A percentile compares a stretch with the other conserved stretches of the same genome.
Evolutionary conservation across 768 basidiomycete species (phyloP).

Genomic region (Steccherinum ochraceum): DNA sequence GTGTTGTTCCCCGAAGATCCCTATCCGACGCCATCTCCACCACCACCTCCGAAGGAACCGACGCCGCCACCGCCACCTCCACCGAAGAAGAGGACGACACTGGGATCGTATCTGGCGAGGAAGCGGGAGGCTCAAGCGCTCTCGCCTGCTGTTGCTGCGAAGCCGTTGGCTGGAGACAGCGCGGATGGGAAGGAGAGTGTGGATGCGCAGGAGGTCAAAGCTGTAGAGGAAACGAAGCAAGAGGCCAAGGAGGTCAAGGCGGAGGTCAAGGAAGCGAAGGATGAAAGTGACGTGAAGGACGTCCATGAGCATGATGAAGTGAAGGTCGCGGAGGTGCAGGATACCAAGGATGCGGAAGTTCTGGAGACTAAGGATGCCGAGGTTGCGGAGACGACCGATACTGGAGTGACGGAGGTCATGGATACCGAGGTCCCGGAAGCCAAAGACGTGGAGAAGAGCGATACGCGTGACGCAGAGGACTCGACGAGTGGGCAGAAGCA

Average conservation of each 20-base stretch:
- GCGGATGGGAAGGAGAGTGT: not conserved
- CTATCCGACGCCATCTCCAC: too few relatives aligned
- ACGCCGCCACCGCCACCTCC: constrained; percentile 26
- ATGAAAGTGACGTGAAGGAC: not conserved
- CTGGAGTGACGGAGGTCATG: not conserved
- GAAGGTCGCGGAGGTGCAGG: not conserved
- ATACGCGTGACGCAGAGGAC: too few relatives aligned
- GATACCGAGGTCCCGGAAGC: too few relatives aligned
- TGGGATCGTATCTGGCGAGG: constrained; percentile 51
- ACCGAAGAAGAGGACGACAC: constrained; percentile 45
- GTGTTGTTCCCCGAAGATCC: too few relatives aligned
- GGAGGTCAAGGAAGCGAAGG: not conserved
- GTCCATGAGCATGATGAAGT: not conserved
- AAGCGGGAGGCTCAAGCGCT: constrained; percentile 34
- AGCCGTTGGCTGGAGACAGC: not conserved
- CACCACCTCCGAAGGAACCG: not conserved
- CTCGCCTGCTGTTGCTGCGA: constrained; percentile 16
- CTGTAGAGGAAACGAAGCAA: not conserved
- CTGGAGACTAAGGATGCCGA: not conserved
- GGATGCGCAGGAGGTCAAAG: not conserved
- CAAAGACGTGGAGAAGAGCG: too few relatives aligned
- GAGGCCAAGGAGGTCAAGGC: not conserved
- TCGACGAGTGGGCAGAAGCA: too few relatives aligned
- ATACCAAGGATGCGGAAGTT: not conserved
- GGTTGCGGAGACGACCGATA: not conserved